Conservation (phyloP, 2,329 filamentous ascomycete genomes). For the Alternaria sp. region DNA sequence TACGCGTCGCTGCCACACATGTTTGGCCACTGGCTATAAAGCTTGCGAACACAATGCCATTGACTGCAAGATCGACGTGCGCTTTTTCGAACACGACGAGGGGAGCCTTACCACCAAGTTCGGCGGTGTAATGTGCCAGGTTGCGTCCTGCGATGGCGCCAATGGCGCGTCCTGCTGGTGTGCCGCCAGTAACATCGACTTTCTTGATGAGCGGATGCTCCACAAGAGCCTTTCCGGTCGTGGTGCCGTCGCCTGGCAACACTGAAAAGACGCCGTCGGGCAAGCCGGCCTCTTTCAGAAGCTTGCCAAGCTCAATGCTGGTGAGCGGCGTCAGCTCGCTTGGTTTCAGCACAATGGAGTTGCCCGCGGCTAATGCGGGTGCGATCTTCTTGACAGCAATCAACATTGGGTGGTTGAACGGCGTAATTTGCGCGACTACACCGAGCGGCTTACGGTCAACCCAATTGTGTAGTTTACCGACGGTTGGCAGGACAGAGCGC, state of each 20-base stretch:
- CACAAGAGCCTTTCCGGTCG: conserved; percentile 46
- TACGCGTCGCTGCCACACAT: conserved; percentile 61
- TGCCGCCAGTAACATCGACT: conserved; percentile 49
- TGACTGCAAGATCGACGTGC: conserved; percentile 45
- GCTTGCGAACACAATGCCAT: conserved; percentile 48
- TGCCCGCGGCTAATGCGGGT: conserved; percentile 45
- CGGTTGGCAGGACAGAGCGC: conserved; percentile 69
- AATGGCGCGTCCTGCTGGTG: conserved; percentile 45
- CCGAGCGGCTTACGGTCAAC: conserved; percentile 48
- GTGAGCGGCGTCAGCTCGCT: conserved; percentile 48
- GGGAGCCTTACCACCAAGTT: conserved; percentile 48
- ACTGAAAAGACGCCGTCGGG: conserved; percentile 48
- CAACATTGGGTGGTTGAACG: conserved; percentile 50
- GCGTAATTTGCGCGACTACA: conserved; percentile 48
- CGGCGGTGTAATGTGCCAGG: conserved; percentile 45
- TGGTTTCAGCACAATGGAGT: conserved; percentile 47
- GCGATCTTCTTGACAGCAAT: conserved; percentile 52
- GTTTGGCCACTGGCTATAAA: conserved; percentile 64
- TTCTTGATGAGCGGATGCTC: conserved; percentile 46
- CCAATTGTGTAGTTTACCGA: conserved; percentile 59
- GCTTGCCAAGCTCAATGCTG: conserved; percentile 43
- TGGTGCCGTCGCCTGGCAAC: conserved; percentile 40
- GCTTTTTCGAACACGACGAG: conserved; percentile 47
- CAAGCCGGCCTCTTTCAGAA: conserved; percentile 47
- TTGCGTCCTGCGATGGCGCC: conserved; percentile 46